These are phyloP conservation scores for Fusarium miscanthi DNA, from an alignment of 2,329 filamentous ascomycete genomes.

Conservation along the genomic window DNA sequence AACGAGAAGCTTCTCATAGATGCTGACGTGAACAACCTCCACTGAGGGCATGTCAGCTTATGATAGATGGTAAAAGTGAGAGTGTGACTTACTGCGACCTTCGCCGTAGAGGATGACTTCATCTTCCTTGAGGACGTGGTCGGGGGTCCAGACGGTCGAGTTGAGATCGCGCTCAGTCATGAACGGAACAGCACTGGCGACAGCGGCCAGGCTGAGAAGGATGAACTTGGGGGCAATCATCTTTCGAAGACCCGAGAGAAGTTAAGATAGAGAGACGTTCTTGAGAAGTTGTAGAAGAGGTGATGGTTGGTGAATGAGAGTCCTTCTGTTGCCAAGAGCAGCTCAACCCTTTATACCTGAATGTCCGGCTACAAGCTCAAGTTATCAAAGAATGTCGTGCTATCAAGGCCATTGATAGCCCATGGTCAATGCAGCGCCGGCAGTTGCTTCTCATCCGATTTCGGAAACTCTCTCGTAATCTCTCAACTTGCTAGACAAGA, in stretches of 20 bases:
- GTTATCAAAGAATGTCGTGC: accelerated
- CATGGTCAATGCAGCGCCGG: not conserved
- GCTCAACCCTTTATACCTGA: not conserved
- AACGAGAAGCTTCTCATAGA: conserved; percentile 20
- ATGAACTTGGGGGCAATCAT: not conserved
- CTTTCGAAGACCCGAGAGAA: accelerated
- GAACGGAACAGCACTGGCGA: conserved; percentile 23
- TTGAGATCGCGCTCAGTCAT: conserved; percentile 16
- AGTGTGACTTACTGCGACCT: conserved; percentile 10
- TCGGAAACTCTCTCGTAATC: not conserved
- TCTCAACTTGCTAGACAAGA: accelerated
- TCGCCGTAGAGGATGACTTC: conserved; percentile 33
- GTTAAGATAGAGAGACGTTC: accelerated
- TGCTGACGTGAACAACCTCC: conserved; percentile 22
- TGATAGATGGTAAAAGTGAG: accelerated
- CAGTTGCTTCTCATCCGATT: not conserved
- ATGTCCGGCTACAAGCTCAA: no score
- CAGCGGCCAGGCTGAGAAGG: not conserved
- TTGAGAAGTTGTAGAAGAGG: accelerated
- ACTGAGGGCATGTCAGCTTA: not conserved
- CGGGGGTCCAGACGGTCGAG: conserved; percentile 27
- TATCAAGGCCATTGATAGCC: accelerated
- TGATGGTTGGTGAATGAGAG: accelerated
- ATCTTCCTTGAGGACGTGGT: conserved; percentile 23
- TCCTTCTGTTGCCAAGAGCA: accelerated